Evolutionary conservation across 2,329 filamentous ascomycete species (phyloP), one percentile per base, ranked within the genome.

Genomic region (Xylariaceae sp.): DNA sequence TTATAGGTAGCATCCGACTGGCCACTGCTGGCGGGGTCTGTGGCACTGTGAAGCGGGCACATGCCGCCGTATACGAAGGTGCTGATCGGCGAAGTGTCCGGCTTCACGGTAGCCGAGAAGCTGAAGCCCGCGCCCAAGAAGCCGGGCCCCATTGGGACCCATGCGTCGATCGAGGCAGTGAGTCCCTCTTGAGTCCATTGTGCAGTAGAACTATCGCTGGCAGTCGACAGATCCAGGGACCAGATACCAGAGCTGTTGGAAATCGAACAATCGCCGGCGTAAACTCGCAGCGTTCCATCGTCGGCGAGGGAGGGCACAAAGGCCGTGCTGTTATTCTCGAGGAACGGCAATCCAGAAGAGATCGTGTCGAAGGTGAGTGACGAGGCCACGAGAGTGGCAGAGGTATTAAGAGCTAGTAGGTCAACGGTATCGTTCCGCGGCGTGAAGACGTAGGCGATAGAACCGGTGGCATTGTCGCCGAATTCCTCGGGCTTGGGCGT

Each of bases 61-160:
- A 97, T 96, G 66, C 93, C 93, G 41, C 92, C 93, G 73, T 96
- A 97, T 5, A 87, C 77, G 70, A 92, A 96, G 17, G 88, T 75
- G 9, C 78, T 78, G 0, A 84, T 81, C 49, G 79, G 74, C 8
- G 81, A 80, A 60, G 81, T 76, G 34, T 75, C 71, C 0, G 81
- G 83, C 44, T 78, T 79, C 51, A 84, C 76, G 41, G 78, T 82
- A 37, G 79, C 80, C 17, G 90, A 87, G 71, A 92, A 96, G 23
- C 86, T 80, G 55, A 94, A 78, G 11, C 84, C 75, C 9, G 75
- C 75, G 10, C 82, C 81, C 1, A 85, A 75, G 63, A 82, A 82
- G 57, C 76, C 79, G 0, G 82, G 81, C 0, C 71, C 74, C n/a
- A 66, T 72, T 70, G 64, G 71, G 58, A 60, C 65, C 61, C 62